These are phyloP conservation scores for Teratosphaeria destructans DNA, from an alignment of 2,329 filamentous ascomycete species.

Conservation along the genomic window DNA sequence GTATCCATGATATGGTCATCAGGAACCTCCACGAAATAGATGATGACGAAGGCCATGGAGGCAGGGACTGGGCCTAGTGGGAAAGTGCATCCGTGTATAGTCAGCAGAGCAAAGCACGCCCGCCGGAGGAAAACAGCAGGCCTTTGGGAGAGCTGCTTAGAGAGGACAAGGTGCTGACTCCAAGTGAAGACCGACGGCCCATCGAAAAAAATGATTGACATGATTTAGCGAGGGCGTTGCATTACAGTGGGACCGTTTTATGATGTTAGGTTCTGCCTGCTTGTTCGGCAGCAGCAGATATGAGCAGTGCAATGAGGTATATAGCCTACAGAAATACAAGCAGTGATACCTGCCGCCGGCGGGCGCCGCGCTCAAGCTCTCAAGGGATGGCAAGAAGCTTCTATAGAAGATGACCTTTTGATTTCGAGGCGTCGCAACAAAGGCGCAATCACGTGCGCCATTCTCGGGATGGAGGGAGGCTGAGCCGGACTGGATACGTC, in stretches of 20 bases:
- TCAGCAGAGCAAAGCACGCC: not conserved
- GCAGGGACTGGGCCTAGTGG: not conserved
- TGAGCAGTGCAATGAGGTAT: not conserved
- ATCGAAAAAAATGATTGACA: not conserved
- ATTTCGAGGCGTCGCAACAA: not conserved
- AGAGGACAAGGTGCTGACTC: not conserved
- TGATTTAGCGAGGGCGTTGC: not conserved
- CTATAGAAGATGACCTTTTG: not conserved
- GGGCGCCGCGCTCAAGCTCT: not conserved
- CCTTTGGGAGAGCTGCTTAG: not conserved
- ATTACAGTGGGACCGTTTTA: not conserved
- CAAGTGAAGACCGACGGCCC: not conserved
- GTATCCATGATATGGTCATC: not conserved
- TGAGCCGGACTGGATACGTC: not conserved
- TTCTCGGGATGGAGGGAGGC: not conserved
- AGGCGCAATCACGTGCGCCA: not conserved
- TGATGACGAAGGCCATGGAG: not conserved
- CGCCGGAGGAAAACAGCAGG: not conserved
- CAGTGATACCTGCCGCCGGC: not conserved
- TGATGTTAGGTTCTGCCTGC: not conserved
- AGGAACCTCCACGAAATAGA: not conserved
- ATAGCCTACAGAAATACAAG: not conserved
- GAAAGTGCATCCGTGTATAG: not conserved
- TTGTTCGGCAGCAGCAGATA: not conserved
- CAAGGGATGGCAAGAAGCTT: not conserved